Evolutionary conservation across 139 green algal species (phyloP).

Genomic region (Mesotaenium endlicherianum): DNA sequence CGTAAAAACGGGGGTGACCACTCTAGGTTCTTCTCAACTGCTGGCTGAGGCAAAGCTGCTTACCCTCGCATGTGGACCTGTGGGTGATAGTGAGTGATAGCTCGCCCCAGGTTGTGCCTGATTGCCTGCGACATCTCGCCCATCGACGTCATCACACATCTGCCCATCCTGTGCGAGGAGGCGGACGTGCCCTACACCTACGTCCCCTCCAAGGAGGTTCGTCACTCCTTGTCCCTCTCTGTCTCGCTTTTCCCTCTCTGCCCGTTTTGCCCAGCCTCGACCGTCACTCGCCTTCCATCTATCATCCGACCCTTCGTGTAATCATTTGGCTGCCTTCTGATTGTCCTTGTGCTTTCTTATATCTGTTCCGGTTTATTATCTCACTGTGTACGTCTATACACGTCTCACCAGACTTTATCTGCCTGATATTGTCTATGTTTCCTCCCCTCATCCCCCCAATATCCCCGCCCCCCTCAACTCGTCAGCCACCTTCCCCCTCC

Average conservation of each 20-base stretch:
- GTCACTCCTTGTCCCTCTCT: no score
- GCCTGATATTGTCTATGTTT: not conserved
- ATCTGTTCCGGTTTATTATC: not conserved
- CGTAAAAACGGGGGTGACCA: no score
- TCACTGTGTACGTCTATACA: no score
- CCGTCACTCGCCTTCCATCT: not conserved
- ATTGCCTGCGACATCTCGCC: conserved; percentile 96
- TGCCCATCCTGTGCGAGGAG: conserved; percentile 96
- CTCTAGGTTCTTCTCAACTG: no score
- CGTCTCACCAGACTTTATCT: not conserved
- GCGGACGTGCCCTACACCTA: conserved; percentile 92
- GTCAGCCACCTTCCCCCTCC: no score
- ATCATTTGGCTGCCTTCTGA: not conserved
- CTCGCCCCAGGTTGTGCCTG: conserved; percentile 86
- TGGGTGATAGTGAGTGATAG: no score
- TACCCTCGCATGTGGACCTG: no score
- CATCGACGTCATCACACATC: conserved; percentile 95
- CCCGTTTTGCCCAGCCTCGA: not conserved
- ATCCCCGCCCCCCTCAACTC: no score
- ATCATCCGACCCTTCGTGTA: not conserved
- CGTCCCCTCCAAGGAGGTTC: conserved; percentile 88
- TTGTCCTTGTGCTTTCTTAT: not conserved
- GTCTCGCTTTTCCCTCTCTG: not conserved
- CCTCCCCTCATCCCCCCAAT: not conserved
- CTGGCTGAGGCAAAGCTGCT: no score